Evolutionary conservation across 371 early-diverging fungal genomes (phyloP).

Genomic region (Funneliformis caledonium): DNA sequence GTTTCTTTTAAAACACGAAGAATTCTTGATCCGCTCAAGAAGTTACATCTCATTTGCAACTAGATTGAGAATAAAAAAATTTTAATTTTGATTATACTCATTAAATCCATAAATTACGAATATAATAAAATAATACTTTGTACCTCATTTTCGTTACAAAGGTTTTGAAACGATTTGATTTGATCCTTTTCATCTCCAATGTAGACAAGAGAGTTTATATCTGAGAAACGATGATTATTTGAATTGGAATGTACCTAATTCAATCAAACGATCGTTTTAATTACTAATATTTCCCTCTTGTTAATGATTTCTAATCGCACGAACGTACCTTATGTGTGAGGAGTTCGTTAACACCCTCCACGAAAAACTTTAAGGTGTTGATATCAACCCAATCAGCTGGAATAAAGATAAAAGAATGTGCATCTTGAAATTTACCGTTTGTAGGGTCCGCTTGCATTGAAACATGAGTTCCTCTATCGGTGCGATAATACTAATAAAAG

Average conservation of each 20-base stretch:
- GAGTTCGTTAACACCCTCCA: neutral
- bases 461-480: neutral
- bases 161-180: neutral
- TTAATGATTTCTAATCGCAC: neutral
- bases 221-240: neutral
- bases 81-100: no score
- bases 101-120: neutral
- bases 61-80: no score
- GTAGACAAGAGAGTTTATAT: neutral
- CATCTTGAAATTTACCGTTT: neutral
- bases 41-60: neutral
- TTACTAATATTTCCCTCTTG: neutral
- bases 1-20: neutral
- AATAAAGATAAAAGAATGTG: neutral
- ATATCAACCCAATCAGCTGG: conserved; percentile 11
- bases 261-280: neutral
- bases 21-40: neutral
- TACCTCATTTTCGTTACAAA: conserved; percentile 1
- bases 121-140: neutral
- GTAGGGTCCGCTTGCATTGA: neutral
- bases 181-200: neutral
- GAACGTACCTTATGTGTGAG: neutral
- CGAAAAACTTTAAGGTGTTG: conserved; percentile 26
- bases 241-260: neutral
- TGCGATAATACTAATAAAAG: neutral